Evolutionary conservation across 2,329 filamentous ascomycete genomes (phyloP).

Genomic region (Microcyclospora tardicrescens): DNA sequence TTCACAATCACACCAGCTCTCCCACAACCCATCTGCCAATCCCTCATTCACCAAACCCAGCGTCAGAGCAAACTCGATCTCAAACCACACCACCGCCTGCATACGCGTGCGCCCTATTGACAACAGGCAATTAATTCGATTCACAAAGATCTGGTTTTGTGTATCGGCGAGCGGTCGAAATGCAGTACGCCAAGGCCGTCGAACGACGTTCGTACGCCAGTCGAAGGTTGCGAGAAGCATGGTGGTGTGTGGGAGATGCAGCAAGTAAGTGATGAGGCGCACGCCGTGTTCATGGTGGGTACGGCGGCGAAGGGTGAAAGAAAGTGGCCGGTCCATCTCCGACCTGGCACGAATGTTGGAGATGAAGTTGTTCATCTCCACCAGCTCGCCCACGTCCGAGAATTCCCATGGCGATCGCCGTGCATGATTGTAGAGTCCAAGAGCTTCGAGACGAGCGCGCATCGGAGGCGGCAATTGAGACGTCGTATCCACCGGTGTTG

Average conservation of each 20-base stretch:
- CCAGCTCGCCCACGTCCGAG: too few species aligned
- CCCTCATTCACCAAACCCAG: neutral
- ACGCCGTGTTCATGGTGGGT: neutral
- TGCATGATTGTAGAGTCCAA: too few species aligned
- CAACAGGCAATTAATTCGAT: neutral
- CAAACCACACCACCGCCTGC: slow-evolving; percentile 1
- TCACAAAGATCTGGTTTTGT: neutral
- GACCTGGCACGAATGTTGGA: too few species aligned
- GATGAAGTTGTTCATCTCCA: too few species aligned
- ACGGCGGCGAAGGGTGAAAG: too few species aligned
- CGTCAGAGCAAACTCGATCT: slow-evolving; percentile 1
- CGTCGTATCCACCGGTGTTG: neutral
- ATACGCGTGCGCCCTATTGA: neutral
- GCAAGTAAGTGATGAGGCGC: neutral
- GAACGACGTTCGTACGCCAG: neutral
- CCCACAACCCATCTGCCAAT: slow-evolving; percentile 1
- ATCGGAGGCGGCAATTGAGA: too few species aligned
- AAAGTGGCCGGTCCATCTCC: too few species aligned
- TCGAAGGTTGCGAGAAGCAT: neutral
- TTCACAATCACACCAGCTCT: neutral
- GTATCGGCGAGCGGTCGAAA: too few species aligned
- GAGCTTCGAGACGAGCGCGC: too few species aligned
- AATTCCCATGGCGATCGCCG: too few species aligned
- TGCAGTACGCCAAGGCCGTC: too few species aligned
- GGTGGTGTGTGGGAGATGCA: neutral